A percentile compares a stretch with the other conserved stretches of the same genome.
Evolutionary conservation across 352 stramenopile species (phyloP).

Genomic region (Aphanomyces astaci): DNA sequence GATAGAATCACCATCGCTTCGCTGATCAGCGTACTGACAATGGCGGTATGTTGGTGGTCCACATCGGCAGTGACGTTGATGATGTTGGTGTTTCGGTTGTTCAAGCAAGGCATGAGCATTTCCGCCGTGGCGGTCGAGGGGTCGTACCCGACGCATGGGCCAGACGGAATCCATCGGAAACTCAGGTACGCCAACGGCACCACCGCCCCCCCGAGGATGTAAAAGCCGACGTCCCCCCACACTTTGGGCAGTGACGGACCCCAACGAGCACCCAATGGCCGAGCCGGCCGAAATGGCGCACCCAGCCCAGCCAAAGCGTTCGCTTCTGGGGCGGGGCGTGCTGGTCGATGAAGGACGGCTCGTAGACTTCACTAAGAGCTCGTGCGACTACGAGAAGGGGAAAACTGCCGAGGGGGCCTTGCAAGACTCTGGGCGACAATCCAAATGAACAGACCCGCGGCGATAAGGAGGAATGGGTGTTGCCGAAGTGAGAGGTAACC

Average conservation of each 20-base stretch:
- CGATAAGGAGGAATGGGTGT: slow-evolving; percentile 47
- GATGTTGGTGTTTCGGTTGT: not conserved
- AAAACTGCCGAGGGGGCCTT: slow-evolving; percentile 37
- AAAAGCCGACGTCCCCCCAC: slow-evolving; percentile 33
- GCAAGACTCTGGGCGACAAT: slow-evolving; percentile 36
- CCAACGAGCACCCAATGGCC: slow-evolving; percentile 44
- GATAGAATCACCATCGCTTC: too few relatives aligned
- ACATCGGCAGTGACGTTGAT: too few relatives aligned
- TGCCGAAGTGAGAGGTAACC: slow-evolving; percentile 42
- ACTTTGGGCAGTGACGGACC: slow-evolving; percentile 23
- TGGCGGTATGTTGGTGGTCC: too few relatives aligned
- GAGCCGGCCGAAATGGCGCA: slow-evolving; percentile 47
- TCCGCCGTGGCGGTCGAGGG: not conserved
- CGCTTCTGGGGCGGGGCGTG: slow-evolving; percentile 28
- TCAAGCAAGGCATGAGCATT: not conserved
- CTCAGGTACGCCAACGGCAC: not conserved
- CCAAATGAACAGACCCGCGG: slow-evolving; percentile 44
- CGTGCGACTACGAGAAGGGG: slow-evolving; percentile 41
- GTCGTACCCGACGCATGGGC: too few relatives aligned
- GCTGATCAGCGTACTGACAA: too few relatives aligned
- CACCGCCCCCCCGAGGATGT: not conserved
- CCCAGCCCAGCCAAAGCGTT: slow-evolving; percentile 56
- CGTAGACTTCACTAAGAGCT: slow-evolving; percentile 47
- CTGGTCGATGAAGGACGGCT: slow-evolving; percentile 64
- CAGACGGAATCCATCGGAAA: not conserved